phyloP scores from a whole-genome alignment of 2,329 filamentous ascomycete species.

The Hypoxylon sp. region DNA sequence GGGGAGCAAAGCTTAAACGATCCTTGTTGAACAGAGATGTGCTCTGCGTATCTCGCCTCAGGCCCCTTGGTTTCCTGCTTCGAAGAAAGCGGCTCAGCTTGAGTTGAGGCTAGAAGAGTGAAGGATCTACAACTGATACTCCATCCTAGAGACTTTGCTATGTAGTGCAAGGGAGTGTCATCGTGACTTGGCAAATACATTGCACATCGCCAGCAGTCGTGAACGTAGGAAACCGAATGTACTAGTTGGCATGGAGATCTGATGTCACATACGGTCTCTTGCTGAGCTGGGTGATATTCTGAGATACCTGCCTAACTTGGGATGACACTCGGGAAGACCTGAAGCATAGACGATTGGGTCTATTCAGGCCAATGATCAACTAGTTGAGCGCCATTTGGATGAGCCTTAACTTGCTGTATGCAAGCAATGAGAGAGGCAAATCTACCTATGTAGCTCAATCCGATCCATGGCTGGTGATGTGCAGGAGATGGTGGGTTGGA shows the following conservation, averaged over 20 bases:
- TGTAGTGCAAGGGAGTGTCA: neutral
- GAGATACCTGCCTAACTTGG: constrained; percentile 20
- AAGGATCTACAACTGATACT: constrained; percentile 21
- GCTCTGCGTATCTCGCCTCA: constrained; percentile 4
- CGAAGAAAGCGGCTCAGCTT: constrained; percentile 13
- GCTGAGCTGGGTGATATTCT: constrained; percentile 5
- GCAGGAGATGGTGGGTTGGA: constrained; percentile 8
- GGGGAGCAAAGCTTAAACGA: constrained; percentile 38
- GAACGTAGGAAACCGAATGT: neutral
- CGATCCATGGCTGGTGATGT: constrained; percentile 2
- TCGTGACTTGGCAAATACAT: constrained; percentile 1
- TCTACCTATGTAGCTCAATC: neutral
- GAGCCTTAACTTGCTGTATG: constrained; percentile 11
- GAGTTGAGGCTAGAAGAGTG: constrained; percentile 19
- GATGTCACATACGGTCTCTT: constrained; percentile 22
- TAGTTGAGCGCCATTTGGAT: constrained; percentile 17
- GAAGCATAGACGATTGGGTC: constrained; percentile 27
- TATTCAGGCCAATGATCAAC: constrained; percentile 31
- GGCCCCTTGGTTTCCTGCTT: constrained; percentile 11
- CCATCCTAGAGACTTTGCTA: constrained; percentile 15
- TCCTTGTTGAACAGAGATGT: constrained; percentile 22
- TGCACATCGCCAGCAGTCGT: neutral
- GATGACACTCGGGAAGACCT: constrained; percentile 28
- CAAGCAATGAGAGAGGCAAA: constrained; percentile 1
- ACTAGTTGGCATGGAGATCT: constrained; percentile 12